Evolutionary conservation across 305 asterid species (phyloP), one percentile per base, ranked within the genome.

Genomic region (Petunia hybrid): DNA sequence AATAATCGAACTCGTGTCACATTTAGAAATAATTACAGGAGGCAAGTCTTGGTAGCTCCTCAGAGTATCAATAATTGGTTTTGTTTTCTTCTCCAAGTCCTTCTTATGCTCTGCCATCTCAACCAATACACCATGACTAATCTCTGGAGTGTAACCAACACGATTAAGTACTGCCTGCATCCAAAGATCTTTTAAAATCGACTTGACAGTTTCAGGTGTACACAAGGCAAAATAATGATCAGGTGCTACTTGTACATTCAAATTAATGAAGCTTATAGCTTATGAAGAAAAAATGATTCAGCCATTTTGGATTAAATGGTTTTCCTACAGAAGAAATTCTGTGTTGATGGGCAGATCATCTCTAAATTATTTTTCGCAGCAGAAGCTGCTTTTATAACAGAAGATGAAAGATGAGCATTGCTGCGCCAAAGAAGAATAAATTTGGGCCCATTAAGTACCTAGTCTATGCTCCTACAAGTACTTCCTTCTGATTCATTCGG

Each of bases 1-100:
- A 80, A 80, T 13, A 78, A 65, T 80, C 7, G 45, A 48, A 73
- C 22, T 12, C 14, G 5, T 10, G 16, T 48, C 1, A 10, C 1
- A 59, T 63, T 14, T n/a, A 64, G 12, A 64, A 60, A 36, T 62
- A 38, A 2, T 51, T 89, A 96, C 99, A 57, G 99, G 99, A 74
- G 99, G 99, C 82, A 94, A 89, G 84, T 96, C 98, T 89, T 96
- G 99, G 92, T 96, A 96, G 88, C 99, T 96, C 88, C 98, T 91
- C 84, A 96, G 83, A 39, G 99, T 96, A 80, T 96, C 99, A 1
- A 92, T 93, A 77, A 96, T 91, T 68, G 98, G 98, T 81, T 93
- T 96, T 45, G 98, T 96, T 87, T 93, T 92, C 95, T 90, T 94
- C 85, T 93, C 99, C 85, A 93, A 82, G 63, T 94, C 98, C 87